Base-by-base conservation (phyloP, 805 yeast genomes). In the Candida gorgasii region DNA sequence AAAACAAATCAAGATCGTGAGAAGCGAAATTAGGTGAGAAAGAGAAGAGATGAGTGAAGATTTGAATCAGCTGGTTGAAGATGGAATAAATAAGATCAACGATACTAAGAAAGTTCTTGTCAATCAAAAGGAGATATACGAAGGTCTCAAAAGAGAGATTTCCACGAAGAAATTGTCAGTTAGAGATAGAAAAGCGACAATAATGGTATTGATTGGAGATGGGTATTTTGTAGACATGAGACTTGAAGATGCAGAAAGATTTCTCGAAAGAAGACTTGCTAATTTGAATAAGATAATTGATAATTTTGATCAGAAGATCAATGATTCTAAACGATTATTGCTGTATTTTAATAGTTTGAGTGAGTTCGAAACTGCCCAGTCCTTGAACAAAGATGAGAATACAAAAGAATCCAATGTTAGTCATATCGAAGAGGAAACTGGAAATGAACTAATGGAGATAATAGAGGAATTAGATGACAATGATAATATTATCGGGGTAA, bases 391-490 rank as follows among this genome's bases (percentile, higher is more conserved):
- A 24, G 28, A 24, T 24, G 28, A 24, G 28, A n/a, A n/a, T n/a
- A 24, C 28, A 5, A 24, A 24, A 13, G 28, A 5, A 11, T 7
- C 12, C n/a, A 13, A 24, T 24, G n/a, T 26, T 53, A 24, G n/a
- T 11, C 28, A 24, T 24, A 43, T 42, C 7, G 47, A 45, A 12
- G 45, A 48, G 15, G 42, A 52, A 7, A 65, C 66, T 16, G 78
- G 67, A 3, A 81, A 76, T 12, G 79, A 72, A 1, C 53, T 86
- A 17, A 80, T 89, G 82, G 97, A 90, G 44, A 90, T 89, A 17
- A 73, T 82, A 41, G 97, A 89, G 56, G 63, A 58, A 40, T 61
- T 90, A 28, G 96, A 89, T 60, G 96, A 87, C 0, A 82, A 86
- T n/a, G 97, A 81, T 0, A 80, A 86, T 46, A 73, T 89, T 1